A percentile compares a stretch with the other conserved stretches of the same genome.
phyloP scores from a whole-genome alignment of 805 yeast genomes.

The Metschnikowia bowlesiae region DNA sequence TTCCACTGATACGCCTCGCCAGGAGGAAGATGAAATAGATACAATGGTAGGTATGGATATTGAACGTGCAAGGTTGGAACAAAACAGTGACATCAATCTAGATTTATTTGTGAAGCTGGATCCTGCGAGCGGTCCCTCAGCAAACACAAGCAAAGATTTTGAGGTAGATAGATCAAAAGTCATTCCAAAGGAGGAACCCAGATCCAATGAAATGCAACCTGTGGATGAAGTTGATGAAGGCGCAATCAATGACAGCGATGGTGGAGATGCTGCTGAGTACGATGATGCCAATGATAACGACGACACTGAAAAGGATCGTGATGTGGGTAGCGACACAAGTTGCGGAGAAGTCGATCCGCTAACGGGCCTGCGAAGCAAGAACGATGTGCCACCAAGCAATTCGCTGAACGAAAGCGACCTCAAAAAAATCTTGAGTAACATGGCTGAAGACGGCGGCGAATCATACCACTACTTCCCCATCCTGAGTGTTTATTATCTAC shows the following conservation, averaged over 20 bases:
- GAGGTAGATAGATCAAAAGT: background rate
- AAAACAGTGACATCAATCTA: background rate
- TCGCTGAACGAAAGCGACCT: slow-evolving; percentile 5
- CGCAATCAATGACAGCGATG: background rate
- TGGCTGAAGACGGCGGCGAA: slow-evolving; percentile 6
- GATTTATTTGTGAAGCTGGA: background rate
- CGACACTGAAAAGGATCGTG: background rate
- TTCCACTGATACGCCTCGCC: background rate
- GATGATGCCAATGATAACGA: background rate
- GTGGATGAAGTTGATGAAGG: background rate
- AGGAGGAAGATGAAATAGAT: background rate
- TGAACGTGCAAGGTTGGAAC: background rate
- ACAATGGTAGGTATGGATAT: background rate
- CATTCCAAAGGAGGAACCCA: background rate
- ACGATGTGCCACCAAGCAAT: background rate
- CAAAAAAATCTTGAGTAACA: slow-evolving; percentile 6
- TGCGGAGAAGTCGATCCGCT: background rate
- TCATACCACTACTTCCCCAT: slow-evolving; percentile 49
- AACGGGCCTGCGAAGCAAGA: background rate
- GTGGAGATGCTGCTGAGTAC: background rate
- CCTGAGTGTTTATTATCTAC: slow-evolving; percentile 47
- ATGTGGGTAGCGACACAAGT: background rate
- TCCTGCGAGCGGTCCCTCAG: background rate
- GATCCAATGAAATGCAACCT: background rate
- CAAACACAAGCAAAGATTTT: background rate